Evolutionary conservation across 108 stramenopile genomes (phyloP).

Genomic region (Bacterosira constricta): DNA sequence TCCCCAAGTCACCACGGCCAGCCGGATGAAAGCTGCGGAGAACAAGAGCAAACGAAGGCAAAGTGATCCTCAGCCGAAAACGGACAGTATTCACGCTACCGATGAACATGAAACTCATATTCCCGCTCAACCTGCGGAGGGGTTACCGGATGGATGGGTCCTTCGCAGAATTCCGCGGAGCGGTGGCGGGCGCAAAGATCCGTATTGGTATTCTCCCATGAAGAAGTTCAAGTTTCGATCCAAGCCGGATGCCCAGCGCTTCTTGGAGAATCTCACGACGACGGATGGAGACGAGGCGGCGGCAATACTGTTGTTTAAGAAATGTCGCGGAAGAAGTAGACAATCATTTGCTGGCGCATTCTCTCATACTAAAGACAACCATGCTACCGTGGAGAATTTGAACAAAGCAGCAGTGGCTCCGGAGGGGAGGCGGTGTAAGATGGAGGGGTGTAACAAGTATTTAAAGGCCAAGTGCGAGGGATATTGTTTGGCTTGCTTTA

Average conservation of each 20-base stretch:
- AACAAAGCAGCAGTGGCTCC: too few species aligned
- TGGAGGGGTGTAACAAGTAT: too few species aligned
- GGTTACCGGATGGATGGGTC: background rate
- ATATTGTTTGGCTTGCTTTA: too few species aligned
- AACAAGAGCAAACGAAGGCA: too few species aligned
- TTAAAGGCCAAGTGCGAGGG: too few species aligned
- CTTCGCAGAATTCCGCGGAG: background rate
- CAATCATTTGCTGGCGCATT: too few species aligned
- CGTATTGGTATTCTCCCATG: background rate
- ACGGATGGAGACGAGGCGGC: background rate
- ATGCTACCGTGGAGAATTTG: too few species aligned
- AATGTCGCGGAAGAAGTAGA: background rate
- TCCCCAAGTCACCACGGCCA: background rate
- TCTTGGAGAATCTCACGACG: background rate
- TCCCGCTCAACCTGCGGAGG: background rate
- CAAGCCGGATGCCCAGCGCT: background rate
- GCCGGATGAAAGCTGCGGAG: too few species aligned
- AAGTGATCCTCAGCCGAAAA: too few species aligned
- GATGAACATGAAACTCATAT: background rate
- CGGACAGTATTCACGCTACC: background rate
- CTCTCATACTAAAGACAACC: too few species aligned
- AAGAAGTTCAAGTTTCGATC: background rate
- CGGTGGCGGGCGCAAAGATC: background rate
- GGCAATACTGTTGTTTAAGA: background rate
- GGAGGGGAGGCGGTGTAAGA: too few species aligned